These are phyloP conservation scores for Amesomyces nigricolor DNA, from an alignment of 2,329 filamentous ascomycete species.

Conservation along the genomic window DNA sequence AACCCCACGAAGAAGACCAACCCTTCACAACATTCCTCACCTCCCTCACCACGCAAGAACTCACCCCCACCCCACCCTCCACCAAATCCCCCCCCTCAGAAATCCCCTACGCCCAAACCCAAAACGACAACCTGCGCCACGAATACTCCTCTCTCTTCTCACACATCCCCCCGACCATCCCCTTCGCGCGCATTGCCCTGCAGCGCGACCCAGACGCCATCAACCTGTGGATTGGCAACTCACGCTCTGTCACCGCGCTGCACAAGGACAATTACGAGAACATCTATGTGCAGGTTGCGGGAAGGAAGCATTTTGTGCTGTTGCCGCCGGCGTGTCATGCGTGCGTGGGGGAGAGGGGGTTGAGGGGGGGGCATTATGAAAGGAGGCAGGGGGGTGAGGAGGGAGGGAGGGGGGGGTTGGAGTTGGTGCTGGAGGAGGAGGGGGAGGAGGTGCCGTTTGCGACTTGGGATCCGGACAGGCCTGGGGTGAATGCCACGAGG, in stretches of 20 bases:
- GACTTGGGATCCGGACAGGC: conserved; percentile 66
- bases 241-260: conserved; percentile 61
- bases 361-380: conserved; percentile 55
- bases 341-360: conserved; percentile 58
- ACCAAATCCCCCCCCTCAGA: conserved; percentile 2
- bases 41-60: conserved; percentile 55
- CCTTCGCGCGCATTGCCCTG: conserved; percentile 66
- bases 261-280: conserved; percentile 87
- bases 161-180: conserved; percentile 58
- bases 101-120: conserved; percentile 33
- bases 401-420: conserved; percentile 12
- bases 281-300: conserved; percentile 70
- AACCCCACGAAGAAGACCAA: conserved; percentile 63
- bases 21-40: conserved; percentile 57
- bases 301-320: conserved; percentile 68
- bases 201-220: conserved; percentile 63
- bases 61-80: background rate
- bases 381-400: conserved; percentile 9
- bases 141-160: conserved; percentile 62
- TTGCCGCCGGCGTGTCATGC: conserved; percentile 65
- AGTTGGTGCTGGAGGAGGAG: conserved; percentile 33
- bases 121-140: conserved; percentile 74
- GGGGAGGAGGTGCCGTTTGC: conserved; percentile 55
- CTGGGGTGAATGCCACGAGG: conserved; percentile 42
- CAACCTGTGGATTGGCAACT: conserved; percentile 79